Conservation (phyloP, 768 basidiomycete genomes). For the Boletus rex-veris region DNA sequence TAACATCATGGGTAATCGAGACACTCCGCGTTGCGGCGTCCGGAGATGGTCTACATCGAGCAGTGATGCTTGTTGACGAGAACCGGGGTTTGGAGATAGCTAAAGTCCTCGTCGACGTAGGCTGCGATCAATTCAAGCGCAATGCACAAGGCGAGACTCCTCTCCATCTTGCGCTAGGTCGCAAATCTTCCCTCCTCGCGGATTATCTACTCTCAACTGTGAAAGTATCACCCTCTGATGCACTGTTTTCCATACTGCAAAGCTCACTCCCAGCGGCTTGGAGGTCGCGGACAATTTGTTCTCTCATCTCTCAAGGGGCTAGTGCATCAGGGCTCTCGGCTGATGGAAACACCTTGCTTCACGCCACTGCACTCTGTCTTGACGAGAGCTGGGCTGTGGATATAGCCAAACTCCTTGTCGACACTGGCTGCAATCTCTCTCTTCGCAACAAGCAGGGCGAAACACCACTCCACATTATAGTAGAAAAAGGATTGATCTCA, state of each 20-base stretch:
- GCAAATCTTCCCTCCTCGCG: neutral
- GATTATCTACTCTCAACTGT: neutral
- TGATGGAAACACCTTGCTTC: neutral
- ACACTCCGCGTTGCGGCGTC: neutral
- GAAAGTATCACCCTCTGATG: neutral
- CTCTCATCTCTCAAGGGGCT: neutral
- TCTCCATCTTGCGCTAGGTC: slow-evolving; percentile 4
- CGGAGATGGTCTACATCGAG: neutral
- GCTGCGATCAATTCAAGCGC: neutral
- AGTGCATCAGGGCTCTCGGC: neutral
- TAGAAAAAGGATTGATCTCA: neutral
- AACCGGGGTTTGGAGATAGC: no score
- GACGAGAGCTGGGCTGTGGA: no score
- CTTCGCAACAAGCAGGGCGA: no score
- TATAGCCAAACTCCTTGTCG: neutral
- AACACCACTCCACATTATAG: neutral
- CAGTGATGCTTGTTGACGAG: no score
- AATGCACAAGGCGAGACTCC: neutral
- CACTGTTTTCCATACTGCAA: neutral
- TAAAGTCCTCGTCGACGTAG: slow-evolving; percentile 1
- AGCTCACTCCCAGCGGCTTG: neutral
- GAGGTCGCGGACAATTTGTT: neutral
- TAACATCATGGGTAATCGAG: no score
- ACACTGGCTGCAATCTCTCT: neutral
- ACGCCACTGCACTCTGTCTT: neutral